Conservation (phyloP, 495 filamentous ascomycete species). For the Antarctomyces pellizariae region DNA sequence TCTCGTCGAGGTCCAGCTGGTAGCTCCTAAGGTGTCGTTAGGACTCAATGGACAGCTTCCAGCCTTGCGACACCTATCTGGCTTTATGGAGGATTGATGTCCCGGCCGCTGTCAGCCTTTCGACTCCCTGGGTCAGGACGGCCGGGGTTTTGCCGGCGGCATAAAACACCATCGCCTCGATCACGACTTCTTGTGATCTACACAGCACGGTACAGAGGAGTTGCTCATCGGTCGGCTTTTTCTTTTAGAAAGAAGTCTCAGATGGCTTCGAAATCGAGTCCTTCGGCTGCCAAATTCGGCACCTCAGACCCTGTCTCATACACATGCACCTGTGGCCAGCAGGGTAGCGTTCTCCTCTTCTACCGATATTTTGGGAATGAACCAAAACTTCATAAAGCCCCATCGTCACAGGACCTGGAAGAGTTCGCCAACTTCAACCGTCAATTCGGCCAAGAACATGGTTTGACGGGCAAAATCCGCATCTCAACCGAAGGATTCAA, state of each 20-base stretch:
- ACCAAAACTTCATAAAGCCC: conserved; percentile 1
- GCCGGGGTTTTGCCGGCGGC: too few relatives aligned
- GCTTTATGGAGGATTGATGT: background rate
- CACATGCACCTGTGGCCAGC: conserved; percentile 10
- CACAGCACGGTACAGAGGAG: too few relatives aligned
- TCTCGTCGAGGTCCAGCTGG: background rate
- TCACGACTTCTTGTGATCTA: conserved; percentile 1
- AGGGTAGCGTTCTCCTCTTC: conserved; percentile 10
- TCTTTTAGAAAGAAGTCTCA: too few relatives aligned
- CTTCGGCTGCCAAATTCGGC: conserved; percentile 5
- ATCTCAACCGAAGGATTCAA: conserved; percentile 11
- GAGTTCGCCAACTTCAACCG: conserved; percentile 6
- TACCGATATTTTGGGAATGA: conserved; percentile 9
- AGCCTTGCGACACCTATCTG: background rate
- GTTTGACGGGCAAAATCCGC: conserved; percentile 9
- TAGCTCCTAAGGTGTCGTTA: background rate
- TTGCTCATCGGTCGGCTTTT: too few relatives aligned
- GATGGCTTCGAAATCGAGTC: too few relatives aligned
- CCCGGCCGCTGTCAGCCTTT: too few relatives aligned
- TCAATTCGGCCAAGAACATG: conserved; percentile 1
- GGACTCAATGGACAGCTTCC: background rate
- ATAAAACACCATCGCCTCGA: too few relatives aligned
- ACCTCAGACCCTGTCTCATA: conserved; percentile 10
- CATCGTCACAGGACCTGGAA: background rate
- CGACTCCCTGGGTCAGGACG: too few relatives aligned